Evolutionary conservation across 177 flowering plant genomes (phyloP), one percentile per base, ranked within the genome.

Genomic region (Vitis hybrid): DNA sequence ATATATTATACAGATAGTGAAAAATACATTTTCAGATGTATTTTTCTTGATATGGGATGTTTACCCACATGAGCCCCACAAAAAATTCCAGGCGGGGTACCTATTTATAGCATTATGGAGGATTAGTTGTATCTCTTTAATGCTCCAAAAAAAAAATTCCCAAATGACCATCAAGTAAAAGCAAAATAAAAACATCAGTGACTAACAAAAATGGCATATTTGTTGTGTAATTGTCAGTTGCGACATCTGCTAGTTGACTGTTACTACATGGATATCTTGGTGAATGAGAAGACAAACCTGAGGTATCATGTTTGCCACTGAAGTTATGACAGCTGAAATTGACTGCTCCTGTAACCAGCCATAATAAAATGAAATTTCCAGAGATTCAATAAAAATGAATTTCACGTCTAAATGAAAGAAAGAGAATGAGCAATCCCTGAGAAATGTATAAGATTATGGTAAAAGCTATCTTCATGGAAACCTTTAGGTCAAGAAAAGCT

Each of bases 231-330:
- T 7, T 40, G 6, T 40, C 8, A 17, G 49, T 45, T 63, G 12
- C 1, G 18, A 14, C 18, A 10, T 45, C 15, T 10, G 17, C 7
- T 26, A 23, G 10, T 10, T 30, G 6, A 51, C 52, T 4, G 52
- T 11, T 10, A 19, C 13, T 17, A 52, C 26, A 54, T 7, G 17
- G 30, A 54, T 34, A 45, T 30, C 40, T 26, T 26, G 13, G 65
- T 65, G 34, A 45, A 49, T 57, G 52, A n/a, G 72, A 65, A 78
- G 62, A 70, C 79, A 70, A 71, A 92, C 98, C 98, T 94, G 97
- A 73, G 97, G 98, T 70, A 94, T 60, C 86, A 92, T 78, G 81
- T 92, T 92, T 58, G 93, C 84, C 70, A 88, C 96, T 45, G 91
- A 89, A 50, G 89, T 92, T 69, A 94, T 78, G 67, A 94, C 91